Evolutionary conservation across 371 early-diverging fungal genomes (phyloP).

Genomic region (Mortierella sp.): DNA sequence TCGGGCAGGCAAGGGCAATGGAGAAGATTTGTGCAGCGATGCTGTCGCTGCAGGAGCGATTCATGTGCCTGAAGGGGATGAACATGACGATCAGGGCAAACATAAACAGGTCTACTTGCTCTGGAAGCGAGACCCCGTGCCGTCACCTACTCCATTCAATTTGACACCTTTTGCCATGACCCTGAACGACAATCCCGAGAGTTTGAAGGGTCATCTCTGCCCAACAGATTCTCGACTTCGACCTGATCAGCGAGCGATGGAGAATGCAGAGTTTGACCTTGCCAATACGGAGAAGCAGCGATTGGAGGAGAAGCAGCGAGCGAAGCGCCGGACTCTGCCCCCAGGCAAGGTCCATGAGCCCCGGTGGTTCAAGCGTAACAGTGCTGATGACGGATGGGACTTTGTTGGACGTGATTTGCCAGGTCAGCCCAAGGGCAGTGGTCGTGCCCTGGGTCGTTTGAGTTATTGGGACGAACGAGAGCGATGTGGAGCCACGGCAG

Average conservation of each 20-base stretch:
- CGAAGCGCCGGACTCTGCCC: slow-evolving; percentile 62
- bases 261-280: slow-evolving; percentile 73
- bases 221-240: slow-evolving; percentile 84
- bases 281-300: slow-evolving; percentile 75
- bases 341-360: slow-evolving; percentile 68
- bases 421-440: slow-evolving; percentile 37
- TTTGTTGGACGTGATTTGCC: slow-evolving; percentile 58
- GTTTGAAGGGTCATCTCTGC: slow-evolving; percentile 65
- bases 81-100: slow-evolving; percentile 20
- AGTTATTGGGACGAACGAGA: slow-evolving; percentile 67
- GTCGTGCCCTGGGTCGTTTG: slow-evolving; percentile 13
- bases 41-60: slow-evolving; percentile 51
- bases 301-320: slow-evolving; percentile 80
- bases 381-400: slow-evolving; percentile 60
- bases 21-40: slow-evolving; percentile 54
- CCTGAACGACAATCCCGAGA: slow-evolving; percentile 72
- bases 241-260: slow-evolving; percentile 83
- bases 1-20: slow-evolving; percentile 52
- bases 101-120: slow-evolving; percentile 62
- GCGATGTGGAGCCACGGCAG: slow-evolving; percentile 43
- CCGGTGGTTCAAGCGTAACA: slow-evolving; percentile 78
- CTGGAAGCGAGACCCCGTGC: slow-evolving; percentile 73
- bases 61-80: slow-evolving; percentile 28
- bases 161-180: slow-evolving; percentile 80
- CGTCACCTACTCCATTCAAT: slow-evolving; percentile 69